Base-by-base conservation (phyloP, 768 basidiomycete species). In the Leccinum subtestaceum region DNA sequence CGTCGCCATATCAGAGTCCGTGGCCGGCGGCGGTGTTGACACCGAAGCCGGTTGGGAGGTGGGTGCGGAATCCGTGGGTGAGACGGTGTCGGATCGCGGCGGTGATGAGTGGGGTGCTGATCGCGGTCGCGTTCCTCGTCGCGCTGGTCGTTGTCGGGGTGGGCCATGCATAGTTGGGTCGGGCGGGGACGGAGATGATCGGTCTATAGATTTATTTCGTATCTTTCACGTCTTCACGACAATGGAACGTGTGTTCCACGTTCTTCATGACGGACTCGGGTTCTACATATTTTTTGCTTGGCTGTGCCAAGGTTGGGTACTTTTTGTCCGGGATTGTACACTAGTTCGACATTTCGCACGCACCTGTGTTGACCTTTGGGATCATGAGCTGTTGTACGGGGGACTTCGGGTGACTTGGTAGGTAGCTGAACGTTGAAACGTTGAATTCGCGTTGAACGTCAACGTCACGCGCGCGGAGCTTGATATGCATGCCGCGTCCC, bases 51-150 rank as follows among this genome's bases (percentile, higher is more conserved):
- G 57, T 40, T n/a, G 47, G 50, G 51, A 57, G 59, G 56, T 63
- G 47, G 43, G 53, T 67, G 31, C 63, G 61, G 53, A 75, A 79
- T 55, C 70, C 60, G 53, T 82, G 65, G 71, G 83, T 69, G 60
- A 70, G 56, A 68, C 76, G 74, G 67, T 87, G 67, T 78, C 83
- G 81, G 74, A 81, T 75, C 74, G 89, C 78, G 67, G 87, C 67
- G 75, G 83, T 85, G 74, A 78, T 70, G 75, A 87, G 78, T 68
- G 87, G 74, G 73, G 76, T 75, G 63, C 73, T 78, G 76, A 80
- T 81, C 3, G 27, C 69, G 19, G 58, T 68, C 2, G 85, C 80
- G 4, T 79, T 86, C 61, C 77, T 88, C 45, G 82, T 75, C 38
- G 75, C 80, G 21, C 63, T 87, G 59, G 62, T 84, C 54, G 67